Percentiles rank a stretch among this genome's conserved stretches.
Evolutionary conservation across 495 filamentous ascomycete genomes (phyloP).

Genomic region (Xeromyces bisporus): DNA sequence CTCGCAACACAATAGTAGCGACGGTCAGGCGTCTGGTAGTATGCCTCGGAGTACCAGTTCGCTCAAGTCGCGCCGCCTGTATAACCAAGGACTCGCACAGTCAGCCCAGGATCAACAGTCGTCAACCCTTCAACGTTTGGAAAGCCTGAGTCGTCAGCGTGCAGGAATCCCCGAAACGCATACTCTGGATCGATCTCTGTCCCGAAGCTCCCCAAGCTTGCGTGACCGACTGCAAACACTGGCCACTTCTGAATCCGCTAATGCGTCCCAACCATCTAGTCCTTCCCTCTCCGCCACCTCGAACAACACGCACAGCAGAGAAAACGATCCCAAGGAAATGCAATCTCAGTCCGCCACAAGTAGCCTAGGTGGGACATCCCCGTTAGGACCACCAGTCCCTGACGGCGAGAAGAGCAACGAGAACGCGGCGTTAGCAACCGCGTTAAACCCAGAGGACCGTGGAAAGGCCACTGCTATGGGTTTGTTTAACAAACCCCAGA

Average conservation of each 20-base stretch:
- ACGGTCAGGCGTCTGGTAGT: slow-evolving; percentile 1
- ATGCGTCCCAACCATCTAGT: slow-evolving; percentile 30
- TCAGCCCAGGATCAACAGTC: slow-evolving; percentile 67
- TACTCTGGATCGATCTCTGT: slow-evolving; percentile 22
- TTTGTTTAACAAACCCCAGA: slow-evolving; percentile 61
- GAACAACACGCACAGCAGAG: slow-evolving; percentile 11
- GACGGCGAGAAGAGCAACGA: slow-evolving; percentile 51
- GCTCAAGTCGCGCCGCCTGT: slow-evolving; percentile 59
- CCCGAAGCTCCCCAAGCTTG: slow-evolving; percentile 39
- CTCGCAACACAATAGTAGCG: slow-evolving; percentile 19
- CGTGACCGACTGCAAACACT: slow-evolving; percentile 39
- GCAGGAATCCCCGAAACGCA: slow-evolving; percentile 23
- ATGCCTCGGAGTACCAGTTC: slow-evolving; percentile 28
- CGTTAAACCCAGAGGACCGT: slow-evolving; percentile 58
- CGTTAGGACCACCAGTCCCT: slow-evolving; percentile 57
- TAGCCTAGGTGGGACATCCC: slow-evolving; percentile 14
- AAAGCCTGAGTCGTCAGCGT: slow-evolving; percentile 46
- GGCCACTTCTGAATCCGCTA: slow-evolving; percentile 21
- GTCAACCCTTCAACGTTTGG: slow-evolving; percentile 58
- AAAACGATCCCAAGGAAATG: slow-evolving; percentile 11
- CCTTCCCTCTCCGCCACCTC: slow-evolving; percentile 30
- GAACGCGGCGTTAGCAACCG: slow-evolving; percentile 29
- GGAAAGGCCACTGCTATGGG: slow-evolving; percentile 79
- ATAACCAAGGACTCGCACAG: slow-evolving; percentile 70
- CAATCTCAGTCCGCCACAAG: slow-evolving; percentile 7